phyloP scores from a whole-genome alignment of 495 filamentous ascomycete species.

The Pyrenula massariospora region DNA sequence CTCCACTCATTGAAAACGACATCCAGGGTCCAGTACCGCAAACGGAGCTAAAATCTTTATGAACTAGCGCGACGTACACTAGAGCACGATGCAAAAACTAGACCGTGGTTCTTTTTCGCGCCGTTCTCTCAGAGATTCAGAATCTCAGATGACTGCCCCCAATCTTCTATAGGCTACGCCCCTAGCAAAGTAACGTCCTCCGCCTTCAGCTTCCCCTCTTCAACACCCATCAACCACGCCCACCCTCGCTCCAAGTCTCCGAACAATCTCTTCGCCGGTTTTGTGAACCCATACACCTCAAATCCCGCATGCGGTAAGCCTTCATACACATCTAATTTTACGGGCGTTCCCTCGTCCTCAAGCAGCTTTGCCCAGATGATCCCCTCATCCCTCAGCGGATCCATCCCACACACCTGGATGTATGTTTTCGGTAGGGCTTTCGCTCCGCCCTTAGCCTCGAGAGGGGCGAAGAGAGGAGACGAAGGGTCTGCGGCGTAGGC shows the following conservation, averaged over 20 bases:
- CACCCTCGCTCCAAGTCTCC: neutral
- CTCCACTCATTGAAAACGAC: no score
- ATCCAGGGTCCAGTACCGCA: no score
- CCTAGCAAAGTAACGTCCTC: neutral
- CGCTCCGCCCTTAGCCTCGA: neutral
- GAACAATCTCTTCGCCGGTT: neutral
- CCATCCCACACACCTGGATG: slow-evolving; percentile 26
- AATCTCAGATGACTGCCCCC: no score
- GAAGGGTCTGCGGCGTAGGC: neutral
- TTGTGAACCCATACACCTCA: neutral
- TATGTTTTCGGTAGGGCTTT: slow-evolving; percentile 21
- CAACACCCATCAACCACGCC: neutral
- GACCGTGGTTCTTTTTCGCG: no score
- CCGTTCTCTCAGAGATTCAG: no score
- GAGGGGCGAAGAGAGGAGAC: slow-evolving; percentile 2
- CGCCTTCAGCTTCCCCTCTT: neutral
- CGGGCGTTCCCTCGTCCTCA: slow-evolving; percentile 20
- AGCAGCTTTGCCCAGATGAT: slow-evolving; percentile 23
- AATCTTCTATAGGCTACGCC: no score
- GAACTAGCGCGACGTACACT: no score
- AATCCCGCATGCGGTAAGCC: slow-evolving; percentile 25
- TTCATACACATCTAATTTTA: slow-evolving; percentile 26
- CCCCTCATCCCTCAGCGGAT: slow-evolving; percentile 26
- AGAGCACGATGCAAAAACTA: no score
- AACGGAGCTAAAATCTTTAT: no score